phyloP scores from a whole-genome alignment of 495 filamentous ascomycete genomes.

The Bryoglossum gracile region DNA sequence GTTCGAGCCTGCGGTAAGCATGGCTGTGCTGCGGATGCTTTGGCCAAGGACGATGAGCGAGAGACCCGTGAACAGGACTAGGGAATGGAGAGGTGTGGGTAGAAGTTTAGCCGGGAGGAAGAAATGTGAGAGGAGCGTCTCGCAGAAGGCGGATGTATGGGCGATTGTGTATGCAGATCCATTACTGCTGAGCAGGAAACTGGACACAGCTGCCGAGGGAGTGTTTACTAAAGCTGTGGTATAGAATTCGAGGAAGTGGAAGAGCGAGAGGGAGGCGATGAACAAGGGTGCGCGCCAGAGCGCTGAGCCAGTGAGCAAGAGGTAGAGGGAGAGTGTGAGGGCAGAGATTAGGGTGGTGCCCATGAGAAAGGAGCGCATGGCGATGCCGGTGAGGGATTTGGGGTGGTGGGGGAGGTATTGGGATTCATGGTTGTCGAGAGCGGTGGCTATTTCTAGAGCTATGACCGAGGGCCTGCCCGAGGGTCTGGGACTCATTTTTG shows the following conservation, averaged over 20 bases:
- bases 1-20: slow-evolving; percentile 81
- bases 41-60: slow-evolving; percentile 65
- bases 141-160: slow-evolving; percentile 62
- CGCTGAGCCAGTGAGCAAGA: slow-evolving; percentile 34
- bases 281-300: slow-evolving; percentile 87
- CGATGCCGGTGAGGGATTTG: slow-evolving; percentile 73
- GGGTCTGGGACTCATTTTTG: too few species aligned
- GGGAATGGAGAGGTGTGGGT: slow-evolving; percentile 27
- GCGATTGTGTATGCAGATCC: slow-evolving; percentile 80
- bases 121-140: slow-evolving; percentile 54
- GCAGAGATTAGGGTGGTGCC: slow-evolving; percentile 41
- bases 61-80: slow-evolving; percentile 48
- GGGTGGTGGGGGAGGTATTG: slow-evolving; percentile 41
- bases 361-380: slow-evolving; percentile 54
- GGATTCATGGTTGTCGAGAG: slow-evolving; percentile 28
- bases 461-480: too few species aligned
- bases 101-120: slow-evolving; percentile 49
- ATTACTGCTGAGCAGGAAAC: slow-evolving; percentile 83
- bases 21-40: slow-evolving; percentile 62
- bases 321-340: slow-evolving; percentile 32
- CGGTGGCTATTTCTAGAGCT: slow-evolving; percentile 9
- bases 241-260: slow-evolving; percentile 96
- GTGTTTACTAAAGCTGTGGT: slow-evolving; percentile 82
- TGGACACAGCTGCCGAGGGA: slow-evolving; percentile 53
- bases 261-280: slow-evolving; percentile 62